Base-by-base conservation (phyloP, 1,139 yeast species). In the Pichia sp. region DNA sequence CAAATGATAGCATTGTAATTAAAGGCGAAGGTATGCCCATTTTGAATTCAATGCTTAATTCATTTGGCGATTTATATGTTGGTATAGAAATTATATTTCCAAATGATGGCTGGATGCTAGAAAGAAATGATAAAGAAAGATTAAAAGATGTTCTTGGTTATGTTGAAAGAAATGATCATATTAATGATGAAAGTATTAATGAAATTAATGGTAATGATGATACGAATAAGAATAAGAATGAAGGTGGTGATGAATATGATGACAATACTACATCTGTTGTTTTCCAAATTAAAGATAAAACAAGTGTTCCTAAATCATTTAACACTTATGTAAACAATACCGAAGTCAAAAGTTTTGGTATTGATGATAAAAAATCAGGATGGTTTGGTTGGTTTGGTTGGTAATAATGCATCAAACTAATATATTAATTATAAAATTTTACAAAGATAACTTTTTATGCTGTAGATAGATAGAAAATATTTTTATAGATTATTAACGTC, bases 1-100 rank as follows among this genome's bases (percentile, higher is more conserved):
- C 97, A 0, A 84, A 86, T 18, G 86, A 86, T 53, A 75, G 72
- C 52, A 66, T 92, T 37, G 75, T 81, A 54, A 72, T 92, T 26
- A 67, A 73, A 38, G 78, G 79, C 41, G 97, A 90, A 65, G 98
- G 98, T 1, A 87, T 94, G 95, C 96, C 96, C 0, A 60, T 76
- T 5, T 38, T 41, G 11, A 48, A 49, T 8, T 52, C 54, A 10
- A 68, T 64, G 43, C 60, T 66, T 26, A 72, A 74, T 44, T 30
- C 43, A 5, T 39, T 29, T 42, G 97, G 97, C 30, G 89, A 88
- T 63, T 67, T 92, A 58, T 90, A 82, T 58, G 71, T 92, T 27
- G 78, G 76, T 50, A 66, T 88, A 29, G 79, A 79, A 29, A 79
- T 92, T 47, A 87, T 81, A 56, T 92, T 92, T 66, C 98, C 97